A percentile compares a stretch with the other conserved stretches of the same genome.
phyloP scores from a whole-genome alignment of 202 grass and related monocot species.

The Zoysia matrella region DNA sequence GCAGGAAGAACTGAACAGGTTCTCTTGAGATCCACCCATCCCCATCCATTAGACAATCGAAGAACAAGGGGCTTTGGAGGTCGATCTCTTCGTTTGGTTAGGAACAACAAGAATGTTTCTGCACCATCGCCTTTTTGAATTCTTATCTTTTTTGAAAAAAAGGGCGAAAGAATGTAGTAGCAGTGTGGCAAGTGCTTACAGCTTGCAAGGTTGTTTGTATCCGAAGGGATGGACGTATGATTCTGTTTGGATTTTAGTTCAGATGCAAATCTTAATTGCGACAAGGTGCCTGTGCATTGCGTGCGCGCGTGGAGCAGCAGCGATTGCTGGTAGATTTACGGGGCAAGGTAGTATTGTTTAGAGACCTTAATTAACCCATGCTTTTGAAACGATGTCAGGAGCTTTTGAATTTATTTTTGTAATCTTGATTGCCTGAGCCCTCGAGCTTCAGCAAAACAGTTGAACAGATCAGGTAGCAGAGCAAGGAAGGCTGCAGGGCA shows the following conservation, averaged over 20 bases:
- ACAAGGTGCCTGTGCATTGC: neutral
- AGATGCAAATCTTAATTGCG: neutral
- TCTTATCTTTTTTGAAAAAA: too few relatives aligned
- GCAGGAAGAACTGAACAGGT: conserved; percentile 4
- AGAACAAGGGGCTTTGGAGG: neutral
- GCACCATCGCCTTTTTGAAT: too few relatives aligned
- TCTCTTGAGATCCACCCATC: conserved; percentile 13
- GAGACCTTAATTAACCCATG: neutral
- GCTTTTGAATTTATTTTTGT: neutral
- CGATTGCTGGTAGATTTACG: neutral
- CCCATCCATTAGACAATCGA: conserved; percentile 17
- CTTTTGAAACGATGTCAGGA: neutral
- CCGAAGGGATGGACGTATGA: neutral
- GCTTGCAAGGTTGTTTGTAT: neutral
- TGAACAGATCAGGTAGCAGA: neutral
- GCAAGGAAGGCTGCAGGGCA: conserved; percentile 39
- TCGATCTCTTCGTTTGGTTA: neutral
- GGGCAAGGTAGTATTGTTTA: neutral
- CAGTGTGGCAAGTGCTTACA: neutral
- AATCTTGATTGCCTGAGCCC: neutral
- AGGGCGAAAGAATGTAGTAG: neutral
- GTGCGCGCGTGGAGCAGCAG: neutral
- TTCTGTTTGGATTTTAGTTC: neutral
- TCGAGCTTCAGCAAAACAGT: conserved; percentile 3
- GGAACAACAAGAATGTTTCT: conserved; percentile 40